phyloP scores from a whole-genome alignment of 2,329 filamentous ascomycete species.

The Boeremia exigua region DNA sequence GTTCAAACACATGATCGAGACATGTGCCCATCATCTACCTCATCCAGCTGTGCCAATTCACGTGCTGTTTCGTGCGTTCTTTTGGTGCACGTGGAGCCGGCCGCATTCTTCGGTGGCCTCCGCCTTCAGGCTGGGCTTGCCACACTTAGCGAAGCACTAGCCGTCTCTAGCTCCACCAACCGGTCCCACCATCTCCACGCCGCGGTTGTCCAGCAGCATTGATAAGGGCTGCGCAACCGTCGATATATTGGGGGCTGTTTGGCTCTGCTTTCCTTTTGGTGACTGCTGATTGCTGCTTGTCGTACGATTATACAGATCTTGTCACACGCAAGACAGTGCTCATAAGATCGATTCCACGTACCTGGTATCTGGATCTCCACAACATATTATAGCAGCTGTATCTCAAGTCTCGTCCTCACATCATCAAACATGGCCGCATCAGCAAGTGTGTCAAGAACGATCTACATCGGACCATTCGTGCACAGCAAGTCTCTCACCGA shows the following conservation, averaged over 20 bases:
- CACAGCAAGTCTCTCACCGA: constrained; percentile 58
- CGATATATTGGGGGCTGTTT: constrained; percentile 9
- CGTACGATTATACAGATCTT: background rate
- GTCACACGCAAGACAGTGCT: background rate
- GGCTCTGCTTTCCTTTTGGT: constrained; percentile 1
- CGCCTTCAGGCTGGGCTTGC: constrained; percentile 8
- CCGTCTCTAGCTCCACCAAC: constrained; percentile 7
- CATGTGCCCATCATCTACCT: background rate
- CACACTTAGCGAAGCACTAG: constrained; percentile 19
- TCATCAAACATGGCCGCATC: constrained; percentile 39
- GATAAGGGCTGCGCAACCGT: constrained; percentile 12
- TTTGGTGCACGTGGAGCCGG: constrained; percentile 14
- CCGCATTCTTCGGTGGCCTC: constrained; percentile 11
- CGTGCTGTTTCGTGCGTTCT: constrained; percentile 4
- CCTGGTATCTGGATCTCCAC: constrained; percentile 3
- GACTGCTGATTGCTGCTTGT: constrained; percentile 1
- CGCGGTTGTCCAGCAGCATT: constrained; percentile 7
- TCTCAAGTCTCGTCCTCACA: background rate
- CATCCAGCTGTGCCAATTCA: background rate
- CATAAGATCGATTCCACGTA: background rate
- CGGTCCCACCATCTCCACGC: constrained; percentile 14
- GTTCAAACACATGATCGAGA: background rate
- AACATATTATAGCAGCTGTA: background rate
- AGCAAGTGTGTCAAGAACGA: constrained; percentile 35
- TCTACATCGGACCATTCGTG: constrained; percentile 69